A percentile compares a stretch with the other conserved stretches of the same genome.
Evolutionary conservation across 2,329 filamentous ascomycete species (phyloP).

Genomic region (Elsinoe perseae): DNA sequence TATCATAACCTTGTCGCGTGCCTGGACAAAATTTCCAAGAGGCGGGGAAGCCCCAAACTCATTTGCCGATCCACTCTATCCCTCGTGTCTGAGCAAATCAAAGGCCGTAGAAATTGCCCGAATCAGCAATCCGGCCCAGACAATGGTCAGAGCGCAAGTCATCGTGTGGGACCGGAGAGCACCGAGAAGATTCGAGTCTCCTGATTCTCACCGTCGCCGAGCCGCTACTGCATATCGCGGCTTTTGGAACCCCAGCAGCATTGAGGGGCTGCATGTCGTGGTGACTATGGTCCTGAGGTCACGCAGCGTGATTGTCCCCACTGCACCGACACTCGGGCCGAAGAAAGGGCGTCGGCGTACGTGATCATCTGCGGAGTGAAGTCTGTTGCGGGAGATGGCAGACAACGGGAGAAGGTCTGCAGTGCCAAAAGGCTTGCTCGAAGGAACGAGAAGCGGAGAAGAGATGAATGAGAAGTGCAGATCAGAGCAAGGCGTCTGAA

Average conservation of each 20-base stretch:
- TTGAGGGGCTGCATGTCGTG: background rate
- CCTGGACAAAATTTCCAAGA: constrained; percentile 11
- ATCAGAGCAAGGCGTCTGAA: no score
- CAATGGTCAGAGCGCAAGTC: background rate
- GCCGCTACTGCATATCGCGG: background rate
- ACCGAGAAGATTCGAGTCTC: background rate
- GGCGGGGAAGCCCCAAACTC: constrained; percentile 6
- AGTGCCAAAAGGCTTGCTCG: no score
- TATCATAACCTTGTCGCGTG: background rate
- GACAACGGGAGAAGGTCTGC: no score
- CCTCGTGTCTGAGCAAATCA: background rate
- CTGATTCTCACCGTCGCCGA: background rate
- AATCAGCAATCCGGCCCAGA: constrained; percentile 4
- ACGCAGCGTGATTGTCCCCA: no score
- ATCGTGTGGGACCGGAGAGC: constrained; percentile 2
- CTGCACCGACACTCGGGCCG: no score
- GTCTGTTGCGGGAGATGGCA: no score
- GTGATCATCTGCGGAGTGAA: no score
- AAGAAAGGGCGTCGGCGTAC: no score
- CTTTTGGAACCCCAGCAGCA: background rate
- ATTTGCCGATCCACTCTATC: background rate
- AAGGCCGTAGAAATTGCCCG: constrained; percentile 7
- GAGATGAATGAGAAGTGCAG: no score
- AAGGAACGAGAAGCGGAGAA: no score
- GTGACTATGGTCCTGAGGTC: no score